Conservation (phyloP, 441 rosid genomes). For the Kokia cookei region DNA sequence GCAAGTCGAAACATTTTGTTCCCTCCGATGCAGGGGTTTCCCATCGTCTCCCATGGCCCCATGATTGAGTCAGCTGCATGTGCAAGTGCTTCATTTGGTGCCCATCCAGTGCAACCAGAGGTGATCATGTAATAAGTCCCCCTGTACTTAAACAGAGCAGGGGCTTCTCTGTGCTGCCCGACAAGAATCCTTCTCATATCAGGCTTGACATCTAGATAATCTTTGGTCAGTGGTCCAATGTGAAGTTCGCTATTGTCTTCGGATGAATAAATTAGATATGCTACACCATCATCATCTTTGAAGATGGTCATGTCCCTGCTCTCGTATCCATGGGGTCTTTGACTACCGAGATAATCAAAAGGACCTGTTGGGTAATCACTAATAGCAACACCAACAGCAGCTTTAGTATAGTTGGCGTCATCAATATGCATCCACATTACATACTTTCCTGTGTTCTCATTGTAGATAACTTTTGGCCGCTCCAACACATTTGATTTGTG, state of each 20-base stretch:
- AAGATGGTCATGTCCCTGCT: constrained; percentile 90
- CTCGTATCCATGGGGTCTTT: constrained; percentile 76
- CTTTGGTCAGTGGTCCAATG: constrained; percentile 65
- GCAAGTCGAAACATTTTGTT: constrained; percentile 56
- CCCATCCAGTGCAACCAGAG: constrained; percentile 95
- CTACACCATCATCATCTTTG: constrained; percentile 74
- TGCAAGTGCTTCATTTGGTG: constrained; percentile 82
- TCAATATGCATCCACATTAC: constrained; percentile 99
- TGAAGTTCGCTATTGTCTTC: constrained; percentile 90
- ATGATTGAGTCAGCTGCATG: constrained; percentile 80
- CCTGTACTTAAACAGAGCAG: constrained; percentile 70
- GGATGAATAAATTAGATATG: constrained; percentile 77
- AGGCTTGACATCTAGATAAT: constrained; percentile 60
- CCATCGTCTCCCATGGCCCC: constrained; percentile 94
- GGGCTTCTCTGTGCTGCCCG: constrained; percentile 88
- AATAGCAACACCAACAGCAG: constrained; percentile 69
- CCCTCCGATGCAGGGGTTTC: constrained; percentile 83
- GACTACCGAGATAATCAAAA: constrained; percentile 61
- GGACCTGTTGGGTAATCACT: constrained; percentile 82
- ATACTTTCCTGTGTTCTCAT: constrained; percentile 61
- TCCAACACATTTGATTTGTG: constrained; percentile 83
- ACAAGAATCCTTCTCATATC: constrained; percentile 52
- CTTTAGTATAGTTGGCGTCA: constrained; percentile 88
- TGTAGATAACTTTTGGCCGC: constrained; percentile 87
- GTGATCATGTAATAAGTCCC: constrained; percentile 83